Evolutionary conservation across 208 protist species (phyloP), one percentile per base, ranked within the genome.

Genomic region (Kentomonas sorsogonicus): DNA sequence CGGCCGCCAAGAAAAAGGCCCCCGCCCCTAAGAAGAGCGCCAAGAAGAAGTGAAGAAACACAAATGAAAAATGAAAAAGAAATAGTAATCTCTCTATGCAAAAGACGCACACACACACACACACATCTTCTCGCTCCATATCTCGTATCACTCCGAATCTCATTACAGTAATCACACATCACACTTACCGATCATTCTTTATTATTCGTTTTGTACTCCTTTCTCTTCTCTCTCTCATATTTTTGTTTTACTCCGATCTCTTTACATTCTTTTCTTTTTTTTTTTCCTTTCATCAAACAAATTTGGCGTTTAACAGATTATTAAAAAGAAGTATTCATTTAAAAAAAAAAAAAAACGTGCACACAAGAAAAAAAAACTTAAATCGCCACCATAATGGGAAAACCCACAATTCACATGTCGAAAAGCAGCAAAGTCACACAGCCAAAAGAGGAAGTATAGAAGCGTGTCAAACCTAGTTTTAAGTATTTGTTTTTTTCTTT

Each of bases 1-100:
- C 43, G 43, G n/a, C n/a, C n/a, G n/a, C n/a, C n/a, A n/a, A n/a
- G n/a, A 38, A 52, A 39, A 69, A 69, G 55, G 43, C 59, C 46
- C n/a, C 51, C 43, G 59, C 43, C 22, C 6, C 48, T 16, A 18
- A 53, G 9, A 38, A 45, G 11, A 13, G 52, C 20, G 9, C 16
- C 11, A 4, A 4, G 7, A 22, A 58, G 22, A 44, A 22, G 38
- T 23, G 6, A 10, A 58, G 47, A 25, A 30, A 15, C n/a, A 7
- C 5, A 23, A 58, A 45, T 7, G 23, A 44, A 33, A 53, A 9
- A n/a, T 16, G 6, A 25, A 27, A 27, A 25, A 36, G 7, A 22
- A n/a, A n/a, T n/a, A n/a, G n/a, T n/a, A n/a, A n/a, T n/a, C n/a
- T n/a, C n/a, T n/a, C n/a, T n/a, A n/a, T n/a, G n/a, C n/a, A n/a